Evolutionary conservation across 2,329 filamentous ascomycete species (phyloP), one percentile per base, ranked within the genome.

Genomic region (Tolypocladium album): DNA sequence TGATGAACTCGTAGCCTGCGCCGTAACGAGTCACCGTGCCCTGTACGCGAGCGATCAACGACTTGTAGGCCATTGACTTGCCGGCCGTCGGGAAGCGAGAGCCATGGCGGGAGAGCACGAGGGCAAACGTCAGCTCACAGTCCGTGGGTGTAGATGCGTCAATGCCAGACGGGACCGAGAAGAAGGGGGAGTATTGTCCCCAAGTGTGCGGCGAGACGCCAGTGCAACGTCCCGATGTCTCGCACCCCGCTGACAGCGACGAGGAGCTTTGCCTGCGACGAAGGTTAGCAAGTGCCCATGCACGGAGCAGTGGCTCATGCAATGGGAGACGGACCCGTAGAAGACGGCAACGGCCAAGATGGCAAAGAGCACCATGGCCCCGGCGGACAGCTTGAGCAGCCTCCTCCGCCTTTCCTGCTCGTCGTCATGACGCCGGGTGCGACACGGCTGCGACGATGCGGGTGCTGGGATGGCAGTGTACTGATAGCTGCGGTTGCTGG

Each of bases 151-250:
- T 75, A 9, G 78, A 76, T 8, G 79, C 66, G 20, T 84, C 77
- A 57, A 90, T 83, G 3, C 83, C 77, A 1, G 88, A 91, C 8
- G 86, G 81, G 0, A 92, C 87, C 1, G 87, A 82, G 74, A 89
- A 96, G 75, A 86, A 95, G 2, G 92, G 90, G 22, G 90, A 88
- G 72, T 96, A 96, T 71, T 93, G 91, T 60, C 92, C 92, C 90
- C 91, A 96, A 59, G 79, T 81, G 65, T 85, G 88, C 1, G 85
- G 84, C 53, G 87, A 80, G 39, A 81, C 71, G 4, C 81, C 73
- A 56, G 79, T 78, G 72, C 88, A 92, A 58, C 61, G 67, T 17
- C 65, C 71, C 20, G 66, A 63, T 7, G 58, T 58, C 56, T 72
- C 66, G 42, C 69, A 72, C 22, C 64, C 64, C 13, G 11, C 24